These are phyloP conservation scores for Lactifluus volemus DNA, from an alignment of 768 basidiomycete genomes.

Conservation along the genomic window DNA sequence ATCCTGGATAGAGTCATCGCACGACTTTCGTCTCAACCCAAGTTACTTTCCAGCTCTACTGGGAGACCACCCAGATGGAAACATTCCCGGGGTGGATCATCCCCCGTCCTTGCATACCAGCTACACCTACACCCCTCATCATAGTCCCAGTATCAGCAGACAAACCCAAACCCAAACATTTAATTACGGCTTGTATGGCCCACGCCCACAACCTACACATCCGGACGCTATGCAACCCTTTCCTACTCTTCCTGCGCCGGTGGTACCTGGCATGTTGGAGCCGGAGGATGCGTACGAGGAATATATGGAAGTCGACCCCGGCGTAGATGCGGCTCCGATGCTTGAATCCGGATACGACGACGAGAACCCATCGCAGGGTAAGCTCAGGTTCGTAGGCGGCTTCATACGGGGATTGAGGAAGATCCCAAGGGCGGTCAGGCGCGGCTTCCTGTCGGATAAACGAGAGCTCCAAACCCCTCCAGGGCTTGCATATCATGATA, in stretches of 20 bases:
- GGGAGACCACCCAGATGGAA: background rate
- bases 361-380: background rate
- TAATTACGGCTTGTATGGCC: constrained; percentile 7
- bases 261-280: background rate
- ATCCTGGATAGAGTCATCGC: constrained; percentile 9
- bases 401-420: constrained; percentile 13
- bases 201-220: constrained; percentile 10
- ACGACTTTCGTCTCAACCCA: background rate
- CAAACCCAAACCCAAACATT: background rate
- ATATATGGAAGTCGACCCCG: constrained; percentile 15
- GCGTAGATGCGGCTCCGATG: background rate
- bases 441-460: constrained; percentile 6
- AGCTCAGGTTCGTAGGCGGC: constrained; percentile 17
- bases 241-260: background rate
- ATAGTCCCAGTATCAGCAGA: constrained; percentile 11
- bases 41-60: background rate
- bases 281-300: constrained; percentile 9
- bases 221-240: constrained; percentile 2
- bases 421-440: constrained; percentile 13
- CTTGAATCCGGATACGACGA: constrained; percentile 4
- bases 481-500: background rate
- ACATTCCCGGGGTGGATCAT: constrained; percentile 6
- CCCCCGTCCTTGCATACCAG: background rate
- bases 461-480: constrained; percentile 1
- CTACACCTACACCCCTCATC: constrained; percentile 2